Evolutionary conservation across 2,329 filamentous ascomycete species (phyloP).

Genomic region (Albifimbria verrucaria): DNA sequence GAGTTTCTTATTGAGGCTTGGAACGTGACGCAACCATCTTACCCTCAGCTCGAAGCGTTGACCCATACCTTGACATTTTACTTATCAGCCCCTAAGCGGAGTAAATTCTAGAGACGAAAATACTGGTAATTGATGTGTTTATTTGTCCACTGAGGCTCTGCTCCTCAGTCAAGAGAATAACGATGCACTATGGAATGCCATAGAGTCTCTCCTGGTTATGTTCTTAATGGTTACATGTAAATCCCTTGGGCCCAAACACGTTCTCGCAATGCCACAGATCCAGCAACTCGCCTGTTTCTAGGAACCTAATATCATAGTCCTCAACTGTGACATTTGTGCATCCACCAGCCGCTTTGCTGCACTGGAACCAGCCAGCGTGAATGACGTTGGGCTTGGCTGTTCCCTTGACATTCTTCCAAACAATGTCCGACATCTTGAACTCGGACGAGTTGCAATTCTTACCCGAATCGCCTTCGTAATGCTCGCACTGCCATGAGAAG

Average conservation of each 20-base stretch:
- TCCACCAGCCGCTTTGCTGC: constrained; percentile 26
- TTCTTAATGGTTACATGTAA: constrained; percentile 16
- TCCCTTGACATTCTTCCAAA: constrained; percentile 23
- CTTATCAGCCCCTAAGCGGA: too few species aligned
- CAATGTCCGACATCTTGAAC: constrained; percentile 25
- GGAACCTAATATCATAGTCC: constrained; percentile 17
- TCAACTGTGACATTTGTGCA: constrained; percentile 25
- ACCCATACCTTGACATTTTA: too few species aligned
- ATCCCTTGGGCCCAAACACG: constrained; percentile 18
- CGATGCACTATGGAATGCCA: too few species aligned
- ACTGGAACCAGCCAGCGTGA: constrained; percentile 24
- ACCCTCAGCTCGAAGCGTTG: too few species aligned
- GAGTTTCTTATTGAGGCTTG: too few species aligned
- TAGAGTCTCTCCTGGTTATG: too few species aligned
- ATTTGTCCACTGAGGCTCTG: too few species aligned
- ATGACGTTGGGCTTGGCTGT: constrained; percentile 21
- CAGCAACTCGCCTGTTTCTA: constrained; percentile 11
- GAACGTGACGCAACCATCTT: too few species aligned
- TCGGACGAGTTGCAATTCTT: constrained; percentile 30
- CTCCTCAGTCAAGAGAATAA: too few species aligned
- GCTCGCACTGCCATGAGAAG: constrained; percentile 32
- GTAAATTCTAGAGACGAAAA: too few species aligned
- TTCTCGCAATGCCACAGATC: constrained; percentile 24
- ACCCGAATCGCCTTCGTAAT: constrained; percentile 29
- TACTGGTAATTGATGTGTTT: too few species aligned